Evolutionary conservation across 139 green algal species (phyloP).

Genomic region (Haematococcus lacustris): DNA sequence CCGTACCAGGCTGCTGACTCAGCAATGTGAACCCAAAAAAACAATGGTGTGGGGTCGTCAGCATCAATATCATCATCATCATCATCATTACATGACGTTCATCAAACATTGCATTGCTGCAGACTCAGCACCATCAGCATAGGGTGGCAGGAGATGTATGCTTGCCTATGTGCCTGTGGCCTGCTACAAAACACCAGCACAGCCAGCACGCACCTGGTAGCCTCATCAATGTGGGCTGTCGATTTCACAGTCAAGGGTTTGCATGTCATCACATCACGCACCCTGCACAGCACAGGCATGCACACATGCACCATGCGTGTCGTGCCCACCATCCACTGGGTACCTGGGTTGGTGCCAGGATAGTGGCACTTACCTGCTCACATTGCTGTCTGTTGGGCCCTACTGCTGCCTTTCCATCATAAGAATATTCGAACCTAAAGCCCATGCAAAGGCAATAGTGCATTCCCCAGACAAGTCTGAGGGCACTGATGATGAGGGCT

Average conservation of each 20-base stretch:
- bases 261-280: conserved; percentile 65
- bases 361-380: neutral
- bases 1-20: too few species aligned
- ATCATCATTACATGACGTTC: neutral
- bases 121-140: conserved; percentile 19
- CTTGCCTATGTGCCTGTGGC: conserved; percentile 1
- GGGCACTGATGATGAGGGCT: too few species aligned
- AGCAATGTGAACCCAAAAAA: too few species aligned
- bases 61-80: neutral
- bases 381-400: neutral
- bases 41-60: too few species aligned
- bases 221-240: conserved; percentile 50
- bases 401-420: neutral
- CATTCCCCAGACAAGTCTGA: too few species aligned
- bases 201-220: conserved; percentile 24
- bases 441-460: neutral
- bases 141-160: neutral
- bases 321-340: neutral
- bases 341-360: neutral
- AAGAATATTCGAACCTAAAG: neutral
- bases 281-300: conserved; percentile 26
- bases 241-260: conserved; percentile 45
- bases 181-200: neutral
- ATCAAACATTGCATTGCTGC: neutral
- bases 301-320: conserved; percentile 2